Base-by-base conservation (phyloP, 768 basidiomycete species). In the Psilocybe azurescens region DNA sequence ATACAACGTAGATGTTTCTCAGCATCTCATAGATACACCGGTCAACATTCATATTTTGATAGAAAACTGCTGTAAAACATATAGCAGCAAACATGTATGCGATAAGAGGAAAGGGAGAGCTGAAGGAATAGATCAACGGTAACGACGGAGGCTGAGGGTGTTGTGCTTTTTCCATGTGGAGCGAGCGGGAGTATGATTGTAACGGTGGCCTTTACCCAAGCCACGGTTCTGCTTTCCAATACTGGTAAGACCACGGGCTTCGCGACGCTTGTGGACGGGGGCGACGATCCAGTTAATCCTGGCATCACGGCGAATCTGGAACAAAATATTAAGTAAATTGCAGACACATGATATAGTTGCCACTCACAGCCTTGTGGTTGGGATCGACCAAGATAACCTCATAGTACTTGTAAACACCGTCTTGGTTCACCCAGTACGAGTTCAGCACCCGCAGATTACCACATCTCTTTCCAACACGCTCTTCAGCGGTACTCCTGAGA, bases 391-490 rank as follows among this genome's bases (percentile, higher is more conserved):
- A 87, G 76, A 99, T 99, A 72, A 99, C 94, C 77, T 99, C 97
- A 82, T 89, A 99, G 84, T 97, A 98, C 78, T 97, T 97, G 88
- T 97, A 97, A 32, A 97, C 93, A 79, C 95, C 95, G 74, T 98
- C 95, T 81, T 97, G 95, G 81, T 99, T 99, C 73, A 99, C 82
- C 97, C 97, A 99, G 86, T 99, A 99, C 51, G 97, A 98, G 82
- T 97, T 97, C 72, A 97, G 76, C 67, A 99, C 97, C 59, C 97
- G 89, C 73, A 99, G 79, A 78, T 99, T 99, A 57, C 95, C 95
- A 74, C 97, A 99, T 69, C 96, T 87, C 74, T 87, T 89, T 65
- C 97, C 97, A 67, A 99, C 97, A 74, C 97, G 93, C 84, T 99
- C 97, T 83, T 99, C 97, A 53, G 97, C 97, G 60, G 90, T 91